Percentiles rank a stretch among this genome's conserved stretches.
Evolutionary conservation across 2,329 filamentous ascomycete genomes (phyloP).

Genomic region (Trichoderma polysporum): DNA sequence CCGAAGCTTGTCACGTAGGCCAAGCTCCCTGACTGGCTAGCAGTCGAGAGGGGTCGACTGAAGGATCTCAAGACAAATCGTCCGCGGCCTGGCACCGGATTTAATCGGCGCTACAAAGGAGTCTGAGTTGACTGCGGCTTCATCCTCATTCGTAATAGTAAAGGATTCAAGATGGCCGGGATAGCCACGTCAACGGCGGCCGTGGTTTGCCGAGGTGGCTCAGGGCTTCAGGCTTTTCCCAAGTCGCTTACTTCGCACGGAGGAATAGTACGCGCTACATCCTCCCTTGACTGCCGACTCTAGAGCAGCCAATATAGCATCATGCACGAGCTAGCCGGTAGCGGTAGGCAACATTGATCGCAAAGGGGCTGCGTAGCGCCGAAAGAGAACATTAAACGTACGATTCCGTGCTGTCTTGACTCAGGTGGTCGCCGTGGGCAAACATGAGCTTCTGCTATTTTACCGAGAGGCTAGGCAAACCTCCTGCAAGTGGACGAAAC

Average conservation of each 20-base stretch:
- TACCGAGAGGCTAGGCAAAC: not conserved
- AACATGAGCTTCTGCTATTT: not conserved
- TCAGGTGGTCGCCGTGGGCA: not conserved
- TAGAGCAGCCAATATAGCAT: not conserved
- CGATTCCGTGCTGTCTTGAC: constrained; percentile 9
- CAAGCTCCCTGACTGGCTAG: not conserved
- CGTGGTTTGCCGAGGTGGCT: not conserved
- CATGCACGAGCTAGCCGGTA: not conserved
- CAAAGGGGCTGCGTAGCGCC: not conserved
- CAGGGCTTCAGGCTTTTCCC: not conserved
- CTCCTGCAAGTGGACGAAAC: constrained; percentile 14
- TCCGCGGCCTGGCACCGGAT: not conserved
- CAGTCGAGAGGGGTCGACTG: constrained; percentile 5
- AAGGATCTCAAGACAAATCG: constrained; percentile 13
- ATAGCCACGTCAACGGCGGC: not conserved
- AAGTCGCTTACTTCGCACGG: too few relatives aligned
- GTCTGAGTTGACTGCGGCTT: not conserved
- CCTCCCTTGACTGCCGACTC: not conserved
- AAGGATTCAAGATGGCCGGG: not conserved
- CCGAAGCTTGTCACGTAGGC: not conserved
- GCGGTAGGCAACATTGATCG: not conserved
- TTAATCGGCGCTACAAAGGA: not conserved
- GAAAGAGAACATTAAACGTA: not conserved
- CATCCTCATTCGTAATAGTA: not conserved
- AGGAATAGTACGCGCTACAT: constrained; percentile 3